Percentiles rank a stretch among this genome's conserved stretches.
These are phyloP conservation scores for Tripidium arundinaceum DNA, from an alignment of 202 grass and related monocot genomes.

Conservation along the genomic window DNA sequence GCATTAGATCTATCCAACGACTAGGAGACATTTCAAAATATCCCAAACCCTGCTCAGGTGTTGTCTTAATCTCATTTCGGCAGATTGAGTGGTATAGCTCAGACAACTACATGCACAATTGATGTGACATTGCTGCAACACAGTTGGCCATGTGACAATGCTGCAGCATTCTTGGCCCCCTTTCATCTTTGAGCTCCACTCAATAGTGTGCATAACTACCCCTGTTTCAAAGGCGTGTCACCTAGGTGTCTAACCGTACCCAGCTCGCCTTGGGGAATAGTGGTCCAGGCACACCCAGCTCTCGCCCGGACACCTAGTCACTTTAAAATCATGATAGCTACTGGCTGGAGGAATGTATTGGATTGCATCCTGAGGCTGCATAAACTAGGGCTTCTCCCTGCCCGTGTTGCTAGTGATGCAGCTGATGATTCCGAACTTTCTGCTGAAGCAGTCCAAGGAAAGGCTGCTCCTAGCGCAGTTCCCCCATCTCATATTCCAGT, in stretches of 20 bases:
- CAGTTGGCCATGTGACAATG: conserved; percentile 2
- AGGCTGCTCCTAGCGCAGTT: conserved; percentile 64
- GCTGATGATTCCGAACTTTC: conserved; percentile 83
- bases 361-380: conserved; percentile 99
- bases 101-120: not conserved
- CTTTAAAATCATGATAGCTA: not conserved
- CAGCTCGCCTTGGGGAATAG: not conserved
- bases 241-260: not conserved
- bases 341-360: conserved; percentile 93
- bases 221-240: not conserved
- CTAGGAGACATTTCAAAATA: too few relatives aligned
- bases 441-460: conserved; percentile 81
- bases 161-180: not conserved
- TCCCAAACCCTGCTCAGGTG: too few relatives aligned
- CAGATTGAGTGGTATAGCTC: too few relatives aligned
- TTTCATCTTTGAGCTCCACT: not conserved
- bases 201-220: not conserved
- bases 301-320: not conserved
- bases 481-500: conserved; percentile 79
- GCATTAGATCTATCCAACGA: too few relatives aligned
- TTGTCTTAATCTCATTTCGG: too few relatives aligned
- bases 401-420: conserved; percentile 92
- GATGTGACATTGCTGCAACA: not conserved
- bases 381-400: conserved; percentile 95
- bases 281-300: not conserved